Evolutionary conservation across 2,329 filamentous ascomycete species (phyloP), one percentile per base, ranked within the genome.

Genomic region (Fusarium multiceps): DNA sequence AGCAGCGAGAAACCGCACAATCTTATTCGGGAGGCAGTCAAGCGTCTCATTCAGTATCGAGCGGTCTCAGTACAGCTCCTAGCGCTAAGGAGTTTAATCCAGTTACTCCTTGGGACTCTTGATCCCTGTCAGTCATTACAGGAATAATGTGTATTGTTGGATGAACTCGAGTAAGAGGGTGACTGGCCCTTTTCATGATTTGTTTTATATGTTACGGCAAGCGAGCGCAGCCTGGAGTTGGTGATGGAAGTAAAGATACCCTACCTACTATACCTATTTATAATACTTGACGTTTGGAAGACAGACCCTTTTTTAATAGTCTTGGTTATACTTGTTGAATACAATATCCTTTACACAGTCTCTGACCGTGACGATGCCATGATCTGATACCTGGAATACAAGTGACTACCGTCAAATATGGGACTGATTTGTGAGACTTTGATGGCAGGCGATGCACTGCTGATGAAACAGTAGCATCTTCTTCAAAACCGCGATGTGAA

Each of bases 51-150:
- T 81, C 79, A 7, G 69, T 79, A 43, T 79, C 80, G 11, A 80
- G 79, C 56, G 77, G 78, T 30, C 77, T 78, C 21, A 82, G 77
- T 2, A 78, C 77, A 10, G 59, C 65, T 11, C 72, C 74, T 3
- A 79, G 76, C 66, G 67, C 70, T n/a, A 78, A 73, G 41, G 75
- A 76, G 18, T 54, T 65, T 16, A 81, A 78, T 12, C 72, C 70
- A 7, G 71, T 80, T 18, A 66, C 80, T 2, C 79, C 80, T 6
- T 81, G 80, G 79, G 74, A 75, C 18, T 70, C 66, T 41, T 73
- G 62, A 72, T 25, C 6, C 41, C 13, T 21, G 45, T 25, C n/a
- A 14, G 20, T 5, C 23, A 53, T 16, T 23, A 16, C 25, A 16
- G 42, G 34, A 20, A 18, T 53, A 56, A 67, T 55, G 45, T 65